A percentile compares a stretch with the other conserved stretches of the same genome.
These are phyloP conservation scores for Ulmus americana DNA, from an alignment of 331 rosid genomes.

Conservation along the genomic window DNA sequence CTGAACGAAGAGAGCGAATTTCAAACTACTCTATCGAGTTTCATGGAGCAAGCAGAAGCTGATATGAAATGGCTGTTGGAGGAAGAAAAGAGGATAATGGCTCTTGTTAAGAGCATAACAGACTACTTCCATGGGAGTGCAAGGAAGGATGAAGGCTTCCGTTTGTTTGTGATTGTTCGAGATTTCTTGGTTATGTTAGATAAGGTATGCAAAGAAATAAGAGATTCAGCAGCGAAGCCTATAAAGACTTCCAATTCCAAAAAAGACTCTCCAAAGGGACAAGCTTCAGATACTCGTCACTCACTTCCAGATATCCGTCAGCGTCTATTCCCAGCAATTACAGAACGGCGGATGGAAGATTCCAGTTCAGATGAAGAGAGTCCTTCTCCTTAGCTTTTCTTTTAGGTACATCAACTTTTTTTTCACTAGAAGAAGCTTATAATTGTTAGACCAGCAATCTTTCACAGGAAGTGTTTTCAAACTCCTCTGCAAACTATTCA, in stretches of 20 bases:
- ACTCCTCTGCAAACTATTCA: neutral
- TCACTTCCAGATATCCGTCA: slow-evolving; percentile 35
- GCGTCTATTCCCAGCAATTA: slow-evolving; percentile 62
- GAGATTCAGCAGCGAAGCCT: slow-evolving; percentile 28
- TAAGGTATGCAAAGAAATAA: slow-evolving; percentile 61
- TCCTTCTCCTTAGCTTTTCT: slow-evolving; percentile 33
- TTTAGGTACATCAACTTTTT: slow-evolving; percentile 23
- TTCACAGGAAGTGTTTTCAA: neutral
- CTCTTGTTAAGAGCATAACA: slow-evolving; percentile 53
- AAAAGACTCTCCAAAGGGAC: slow-evolving; percentile 30
- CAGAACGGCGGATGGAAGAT: slow-evolving; percentile 40
- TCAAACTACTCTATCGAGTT: slow-evolving; percentile 30
- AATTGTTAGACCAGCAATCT: neutral
- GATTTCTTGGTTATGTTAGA: slow-evolving; percentile 69
- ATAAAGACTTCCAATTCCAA: slow-evolving; percentile 25
- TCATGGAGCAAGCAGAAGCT: slow-evolving; percentile 46
- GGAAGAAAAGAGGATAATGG: slow-evolving; percentile 72
- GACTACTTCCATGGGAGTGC: slow-evolving; percentile 92
- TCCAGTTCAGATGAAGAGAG: slow-evolving; percentile 58
- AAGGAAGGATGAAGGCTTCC: slow-evolving; percentile 75
- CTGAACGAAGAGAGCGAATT: slow-evolving; percentile 54
- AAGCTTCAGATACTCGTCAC: slow-evolving; percentile 28
- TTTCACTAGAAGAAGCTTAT: neutral
- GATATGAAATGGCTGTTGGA: slow-evolving; percentile 40
- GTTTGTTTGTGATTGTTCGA: slow-evolving; percentile 58